phyloP scores from a whole-genome alignment of 129 eudicot species.

The Apium graveolens region DNA sequence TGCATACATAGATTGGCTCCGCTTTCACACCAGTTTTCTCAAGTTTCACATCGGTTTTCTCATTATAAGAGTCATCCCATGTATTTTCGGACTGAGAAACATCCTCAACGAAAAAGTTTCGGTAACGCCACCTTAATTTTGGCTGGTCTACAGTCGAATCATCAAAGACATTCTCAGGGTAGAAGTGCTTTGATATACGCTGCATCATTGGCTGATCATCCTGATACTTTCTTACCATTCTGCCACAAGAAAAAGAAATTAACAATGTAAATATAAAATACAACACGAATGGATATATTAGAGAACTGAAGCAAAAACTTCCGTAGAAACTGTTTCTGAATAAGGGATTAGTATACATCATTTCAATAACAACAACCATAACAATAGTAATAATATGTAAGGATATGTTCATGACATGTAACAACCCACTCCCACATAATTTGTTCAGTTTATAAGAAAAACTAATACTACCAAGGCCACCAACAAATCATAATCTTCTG shows the following conservation, averaged over 20 bases:
- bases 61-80: constrained; percentile 18
- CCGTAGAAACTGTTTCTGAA: neutral
- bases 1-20: constrained; percentile 36
- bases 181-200: constrained; percentile 62
- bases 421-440: too few species aligned
- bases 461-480: too few species aligned
- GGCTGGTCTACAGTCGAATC: constrained; percentile 56
- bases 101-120: constrained; percentile 40
- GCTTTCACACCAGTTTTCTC: constrained; percentile 3
- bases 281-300: neutral
- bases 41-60: constrained; percentile 23
- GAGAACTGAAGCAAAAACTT: neutral
- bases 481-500: too few species aligned
- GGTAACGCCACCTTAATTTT: constrained; percentile 59
- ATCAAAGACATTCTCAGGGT: constrained; percentile 61
- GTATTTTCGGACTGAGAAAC: constrained; percentile 23
- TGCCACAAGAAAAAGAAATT: constrained; percentile 20
- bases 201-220: constrained; percentile 38
- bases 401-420: too few species aligned
- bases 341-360: too few species aligned
- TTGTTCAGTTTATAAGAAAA: too few species aligned
- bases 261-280: neutral
- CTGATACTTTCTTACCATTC: constrained; percentile 57
- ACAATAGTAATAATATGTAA: too few species aligned
- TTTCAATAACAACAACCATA: too few species aligned